Evolutionary conservation across 805 yeast genomes (phyloP).

Genomic region (Metschnikowia koreensis): DNA sequence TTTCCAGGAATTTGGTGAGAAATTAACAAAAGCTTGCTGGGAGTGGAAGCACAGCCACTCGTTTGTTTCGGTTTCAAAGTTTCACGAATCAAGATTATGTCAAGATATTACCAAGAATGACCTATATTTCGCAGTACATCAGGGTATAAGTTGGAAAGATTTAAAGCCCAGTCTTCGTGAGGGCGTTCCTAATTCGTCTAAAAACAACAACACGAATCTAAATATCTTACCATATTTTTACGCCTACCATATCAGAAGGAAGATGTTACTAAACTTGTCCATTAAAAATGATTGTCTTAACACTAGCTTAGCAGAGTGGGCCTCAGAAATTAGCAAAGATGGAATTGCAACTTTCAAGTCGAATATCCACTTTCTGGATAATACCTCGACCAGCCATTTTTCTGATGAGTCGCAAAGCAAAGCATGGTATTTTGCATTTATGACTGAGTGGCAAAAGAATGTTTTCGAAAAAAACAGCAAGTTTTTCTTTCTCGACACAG

Average conservation of each 20-base stretch:
- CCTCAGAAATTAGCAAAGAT: background rate
- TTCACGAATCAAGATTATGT: background rate
- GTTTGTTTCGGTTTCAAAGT: background rate
- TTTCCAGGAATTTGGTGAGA: background rate
- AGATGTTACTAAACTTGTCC: background rate
- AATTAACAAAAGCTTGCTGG: background rate
- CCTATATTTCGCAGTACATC: background rate
- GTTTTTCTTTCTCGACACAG: background rate
- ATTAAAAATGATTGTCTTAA: background rate
- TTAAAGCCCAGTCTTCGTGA: background rate
- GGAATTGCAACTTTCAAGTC: background rate
- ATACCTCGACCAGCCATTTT: background rate
- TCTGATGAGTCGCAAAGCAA: background rate
- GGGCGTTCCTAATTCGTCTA: background rate
- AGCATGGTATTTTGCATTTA: constrained; percentile 3
- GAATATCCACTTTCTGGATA: background rate
- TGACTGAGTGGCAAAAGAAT: constrained; percentile 1
- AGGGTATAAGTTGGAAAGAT: background rate
- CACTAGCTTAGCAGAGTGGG: background rate
- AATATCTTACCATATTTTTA: background rate
- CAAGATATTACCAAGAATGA: background rate
- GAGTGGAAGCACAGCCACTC: background rate
- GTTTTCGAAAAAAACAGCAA: background rate
- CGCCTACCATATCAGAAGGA: background rate
- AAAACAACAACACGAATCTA: background rate